Evolutionary conservation across 2,329 filamentous ascomycete species (phyloP).

Genomic region (Colletotrichum plurivorum): DNA sequence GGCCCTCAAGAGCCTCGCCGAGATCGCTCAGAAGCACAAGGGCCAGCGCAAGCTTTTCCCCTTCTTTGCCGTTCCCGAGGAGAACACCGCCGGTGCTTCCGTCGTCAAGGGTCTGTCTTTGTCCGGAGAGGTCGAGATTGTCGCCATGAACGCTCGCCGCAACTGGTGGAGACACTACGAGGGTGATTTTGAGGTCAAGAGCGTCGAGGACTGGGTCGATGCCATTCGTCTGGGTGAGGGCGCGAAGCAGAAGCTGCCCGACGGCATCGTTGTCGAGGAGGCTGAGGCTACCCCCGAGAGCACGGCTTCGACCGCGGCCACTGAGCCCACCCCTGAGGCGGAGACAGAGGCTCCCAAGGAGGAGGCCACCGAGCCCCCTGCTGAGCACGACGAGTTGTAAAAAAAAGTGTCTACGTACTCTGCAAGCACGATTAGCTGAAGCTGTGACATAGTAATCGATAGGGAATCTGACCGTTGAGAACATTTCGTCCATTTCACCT

Average conservation of each 20-base stretch:
- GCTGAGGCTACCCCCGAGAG: conserved; percentile 21
- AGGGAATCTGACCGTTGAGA: conserved; percentile 31
- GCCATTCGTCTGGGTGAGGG: conserved; percentile 92
- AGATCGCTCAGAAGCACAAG: conserved; percentile 83
- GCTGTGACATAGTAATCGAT: conserved; percentile 28
- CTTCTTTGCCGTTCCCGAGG: conserved; percentile 80
- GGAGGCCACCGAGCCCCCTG: conserved; percentile 50
- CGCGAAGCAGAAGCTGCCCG: conserved; percentile 81
- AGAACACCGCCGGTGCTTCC: conserved; percentile 46
- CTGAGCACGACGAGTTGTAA: conserved; percentile 66
- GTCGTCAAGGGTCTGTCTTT: conserved; percentile 76
- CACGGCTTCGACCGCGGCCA: conserved; percentile 34
- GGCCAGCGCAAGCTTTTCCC: conserved; percentile 82
- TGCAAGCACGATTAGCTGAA: conserved; percentile 25
- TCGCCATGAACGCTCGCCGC: conserved; percentile 88
- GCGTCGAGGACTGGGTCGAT: conserved; percentile 90
- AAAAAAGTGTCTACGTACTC: conserved; percentile 4
- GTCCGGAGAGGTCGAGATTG: conserved; percentile 73
- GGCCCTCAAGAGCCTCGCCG: conserved; percentile 75
- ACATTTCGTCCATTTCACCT: conserved; percentile 1
- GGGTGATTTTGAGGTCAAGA: conserved; percentile 70
- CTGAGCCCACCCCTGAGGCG: conserved; percentile 31
- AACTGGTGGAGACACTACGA: conserved; percentile 87
- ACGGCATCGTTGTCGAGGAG: conserved; percentile 65
- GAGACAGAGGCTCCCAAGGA: conserved; percentile 51